Evolutionary conservation across 345 rosid species (phyloP).

Genomic region (Diplotaxis tenuifolia): DNA sequence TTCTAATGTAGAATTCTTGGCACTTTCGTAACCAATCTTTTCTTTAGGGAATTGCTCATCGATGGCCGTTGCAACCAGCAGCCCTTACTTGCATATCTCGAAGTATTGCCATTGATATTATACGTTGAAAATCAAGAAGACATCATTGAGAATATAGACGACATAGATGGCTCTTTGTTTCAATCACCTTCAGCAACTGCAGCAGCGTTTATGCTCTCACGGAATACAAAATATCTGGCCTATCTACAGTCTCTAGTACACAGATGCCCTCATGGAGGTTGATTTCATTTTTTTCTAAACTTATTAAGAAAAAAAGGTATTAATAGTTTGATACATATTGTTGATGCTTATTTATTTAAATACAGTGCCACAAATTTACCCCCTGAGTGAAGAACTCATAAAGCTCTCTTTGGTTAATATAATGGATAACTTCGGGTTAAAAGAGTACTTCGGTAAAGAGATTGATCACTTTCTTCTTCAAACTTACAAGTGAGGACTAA

Average conservation of each 20-base stretch:
- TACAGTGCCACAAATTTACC: conserved; percentile 48
- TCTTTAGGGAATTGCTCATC: conserved; percentile 39
- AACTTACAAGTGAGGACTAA: conserved; percentile 40
- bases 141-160: conserved; percentile 23
- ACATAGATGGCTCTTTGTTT: conserved; percentile 49
- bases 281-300: neutral
- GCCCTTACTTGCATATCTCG: conserved; percentile 46
- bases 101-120: conserved; percentile 40
- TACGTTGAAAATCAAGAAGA: conserved; percentile 30
- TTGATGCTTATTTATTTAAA: neutral
- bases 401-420: conserved; percentile 51
- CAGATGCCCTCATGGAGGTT: conserved; percentile 46
- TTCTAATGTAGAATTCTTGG: neutral
- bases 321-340: neutral
- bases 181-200: conserved; percentile 73
- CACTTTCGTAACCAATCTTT: neutral
- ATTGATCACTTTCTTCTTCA: conserved; percentile 41
- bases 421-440: conserved; percentile 47
- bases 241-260: conserved; percentile 46
- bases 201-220: conserved; percentile 49
- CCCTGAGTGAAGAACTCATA: conserved; percentile 48
- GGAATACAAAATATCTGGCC: conserved; percentile 36
- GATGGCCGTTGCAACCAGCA: conserved; percentile 10
- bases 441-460: conserved; percentile 46
- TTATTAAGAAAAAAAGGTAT: neutral